These are phyloP conservation scores for Tolypocladium guangdongense DNA, from an alignment of 2,329 filamentous ascomycete genomes.

Conservation along the genomic window DNA sequence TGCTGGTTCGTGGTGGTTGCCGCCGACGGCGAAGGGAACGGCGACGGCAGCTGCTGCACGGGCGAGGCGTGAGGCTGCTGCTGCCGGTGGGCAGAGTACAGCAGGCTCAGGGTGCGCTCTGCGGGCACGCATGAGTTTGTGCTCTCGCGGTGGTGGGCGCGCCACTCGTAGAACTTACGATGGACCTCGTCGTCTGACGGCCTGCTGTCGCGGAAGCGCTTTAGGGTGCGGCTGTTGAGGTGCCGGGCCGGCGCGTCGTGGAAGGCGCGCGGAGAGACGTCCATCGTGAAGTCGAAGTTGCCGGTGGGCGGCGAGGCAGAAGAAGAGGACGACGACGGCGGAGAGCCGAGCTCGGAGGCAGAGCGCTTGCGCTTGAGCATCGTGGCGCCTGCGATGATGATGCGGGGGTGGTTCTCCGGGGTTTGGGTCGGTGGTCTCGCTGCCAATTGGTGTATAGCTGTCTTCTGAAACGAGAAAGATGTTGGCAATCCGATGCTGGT, in stretches of 20 bases:
- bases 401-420: not conserved
- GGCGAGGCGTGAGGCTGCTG: slow-evolving; percentile 1
- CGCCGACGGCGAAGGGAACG: not conserved
- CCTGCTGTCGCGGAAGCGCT: slow-evolving; percentile 48
- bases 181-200: slow-evolving; percentile 46
- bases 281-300: slow-evolving; percentile 17
- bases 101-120: slow-evolving; percentile 47
- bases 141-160: slow-evolving; percentile 6
- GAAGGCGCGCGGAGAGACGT: slow-evolving; percentile 17
- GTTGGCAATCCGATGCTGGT: not conserved
- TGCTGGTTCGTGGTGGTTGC: slow-evolving; percentile 7
- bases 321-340: slow-evolving; percentile 26
- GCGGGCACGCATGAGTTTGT: slow-evolving; percentile 8
- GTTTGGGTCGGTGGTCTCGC: not conserved
- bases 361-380: slow-evolving; percentile 54
- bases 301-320: slow-evolving; percentile 26
- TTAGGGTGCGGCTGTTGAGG: slow-evolving; percentile 46
- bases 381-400: slow-evolving; percentile 23
- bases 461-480: no score
- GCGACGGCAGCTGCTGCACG: not conserved
- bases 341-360: slow-evolving; percentile 42
- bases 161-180: slow-evolving; percentile 29
- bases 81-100: slow-evolving; percentile 44
- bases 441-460: not conserved
- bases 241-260: slow-evolving; percentile 23